Evolutionary conservation across 805 yeast species (phyloP).

Genomic region (Hagleromyces aurorensis): DNA sequence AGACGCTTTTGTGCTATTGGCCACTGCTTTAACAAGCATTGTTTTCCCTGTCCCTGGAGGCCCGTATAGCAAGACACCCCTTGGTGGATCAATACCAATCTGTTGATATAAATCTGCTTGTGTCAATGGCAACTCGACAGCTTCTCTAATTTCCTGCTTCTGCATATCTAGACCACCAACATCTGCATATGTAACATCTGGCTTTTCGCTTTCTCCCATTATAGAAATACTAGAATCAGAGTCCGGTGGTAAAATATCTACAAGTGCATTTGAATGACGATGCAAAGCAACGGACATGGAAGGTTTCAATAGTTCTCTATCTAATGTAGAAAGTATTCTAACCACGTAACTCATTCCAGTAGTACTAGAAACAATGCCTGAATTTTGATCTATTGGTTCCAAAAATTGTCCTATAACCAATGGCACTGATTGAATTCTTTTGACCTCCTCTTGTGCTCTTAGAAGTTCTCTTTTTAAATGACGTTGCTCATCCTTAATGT

Average conservation of each 20-base stretch:
- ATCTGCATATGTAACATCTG: constrained; percentile 90
- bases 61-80: constrained; percentile 96
- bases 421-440: constrained; percentile 95
- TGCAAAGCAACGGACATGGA: constrained; percentile 95
- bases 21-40: constrained; percentile 98
- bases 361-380: constrained; percentile 95
- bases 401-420: constrained; percentile 96
- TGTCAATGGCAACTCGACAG: constrained; percentile 92
- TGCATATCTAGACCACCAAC: constrained; percentile 99
- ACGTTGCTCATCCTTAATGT: constrained; percentile 96
- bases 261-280: constrained; percentile 96
- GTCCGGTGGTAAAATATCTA: constrained; percentile 96
- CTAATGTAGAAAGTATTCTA: constrained; percentile 86
- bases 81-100: constrained; percentile 98
- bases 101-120: constrained; percentile 95
- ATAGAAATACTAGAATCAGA: constrained; percentile 95
- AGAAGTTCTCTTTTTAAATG: constrained; percentile 89
- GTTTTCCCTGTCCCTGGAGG: constrained; percentile 99
- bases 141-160: constrained; percentile 97
- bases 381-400: constrained; percentile 93
- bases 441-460: constrained; percentile 97
- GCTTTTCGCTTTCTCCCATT: constrained; percentile 88
- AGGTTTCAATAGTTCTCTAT: constrained; percentile 88
- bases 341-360: constrained; percentile 98
- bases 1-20: constrained; percentile 90